Evolutionary conservation across 768 basidiomycete genomes (phyloP), one percentile per base, ranked within the genome.

Genomic region (Tylopilus sp.): DNA sequence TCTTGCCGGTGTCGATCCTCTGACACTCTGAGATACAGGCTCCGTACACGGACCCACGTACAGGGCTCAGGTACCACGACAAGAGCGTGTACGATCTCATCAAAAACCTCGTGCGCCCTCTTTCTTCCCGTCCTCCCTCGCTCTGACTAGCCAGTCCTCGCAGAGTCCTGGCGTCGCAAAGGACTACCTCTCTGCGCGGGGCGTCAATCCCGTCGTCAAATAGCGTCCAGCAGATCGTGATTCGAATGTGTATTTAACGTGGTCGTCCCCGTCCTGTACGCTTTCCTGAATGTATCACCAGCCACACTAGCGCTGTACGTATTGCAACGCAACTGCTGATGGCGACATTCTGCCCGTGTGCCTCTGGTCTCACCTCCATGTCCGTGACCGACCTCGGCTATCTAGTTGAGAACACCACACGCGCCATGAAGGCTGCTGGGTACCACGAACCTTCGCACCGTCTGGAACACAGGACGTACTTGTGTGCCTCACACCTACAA

Each of bases 11-110:
- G 4, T 23, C 11, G 10, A 13, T 30, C 3, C 9, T 18, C 33
- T 44, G 31, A 44, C 1, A 9, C 11, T 20, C 5, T 9, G 8
- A 18, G 17, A 18, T 18, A 8, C 38, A 59, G 88, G 89, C 87
- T 0, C 88, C 86, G 1, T 92, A 92, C 57, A 91, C 87, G 0
- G 88, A 93, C 57, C 90, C 91, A 6, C 79, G 81, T 2, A 91
- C 89, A 0, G 83, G 84, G 1, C 73, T 93, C 10, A 78, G 91
- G 4, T 92, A 87, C 63, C 86, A 92, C 55, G 86, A 92, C 73
- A 90, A 88, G 73, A 88, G 82, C 54, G 80, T 92, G n/a, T 92
- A 91, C 62, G 88, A 90, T 42, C 72, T 90, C 25, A 81, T 92
- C 56, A 88, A 88, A 64, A 77, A 79, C 44, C 69, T 93, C 61